phyloP scores from a whole-genome alignment of 2,329 filamentous ascomycete genomes.

The Mycosphaerelloides madeirae region DNA sequence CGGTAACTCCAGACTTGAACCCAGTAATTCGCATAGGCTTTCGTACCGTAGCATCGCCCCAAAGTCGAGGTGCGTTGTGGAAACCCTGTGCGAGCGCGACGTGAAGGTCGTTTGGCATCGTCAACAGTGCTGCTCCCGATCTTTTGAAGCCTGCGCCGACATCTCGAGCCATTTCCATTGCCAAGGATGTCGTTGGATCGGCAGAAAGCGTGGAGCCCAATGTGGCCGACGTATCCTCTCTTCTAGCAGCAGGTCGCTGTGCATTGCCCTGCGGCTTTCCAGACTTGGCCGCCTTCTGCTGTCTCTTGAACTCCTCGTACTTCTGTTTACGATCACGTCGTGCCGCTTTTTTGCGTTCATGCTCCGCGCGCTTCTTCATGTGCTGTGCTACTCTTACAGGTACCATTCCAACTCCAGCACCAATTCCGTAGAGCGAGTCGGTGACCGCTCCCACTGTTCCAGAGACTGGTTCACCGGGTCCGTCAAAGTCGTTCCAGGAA shows the following conservation, averaged over 20 bases:
- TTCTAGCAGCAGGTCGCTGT: conserved; percentile 15
- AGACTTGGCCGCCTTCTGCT: not conserved
- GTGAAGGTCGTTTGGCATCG: conserved; percentile 79
- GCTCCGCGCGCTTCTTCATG: conserved; percentile 51
- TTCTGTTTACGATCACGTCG: conserved; percentile 25
- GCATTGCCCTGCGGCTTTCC: not conserved
- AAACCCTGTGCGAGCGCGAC: conserved; percentile 79
- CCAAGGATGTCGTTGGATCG: conserved; percentile 25
- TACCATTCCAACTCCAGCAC: conserved; percentile 60
- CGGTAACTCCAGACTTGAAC: conserved; percentile 66
- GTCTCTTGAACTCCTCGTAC: conserved; percentile 4
- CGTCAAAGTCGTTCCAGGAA: conserved; percentile 74
- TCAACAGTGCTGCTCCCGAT: conserved; percentile 71
- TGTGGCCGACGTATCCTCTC: conserved; percentile 24
- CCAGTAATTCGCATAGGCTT: conserved; percentile 73
- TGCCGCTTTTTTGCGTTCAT: conserved; percentile 46
- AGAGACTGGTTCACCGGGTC: conserved; percentile 67
- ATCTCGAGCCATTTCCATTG: conserved; percentile 48
- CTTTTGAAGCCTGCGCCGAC: conserved; percentile 64
- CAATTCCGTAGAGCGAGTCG: conserved; percentile 54
- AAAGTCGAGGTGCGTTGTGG: conserved; percentile 77
- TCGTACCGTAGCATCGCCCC: conserved; percentile 75
- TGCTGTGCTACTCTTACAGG: conserved; percentile 59
- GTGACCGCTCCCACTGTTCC: conserved; percentile 59
- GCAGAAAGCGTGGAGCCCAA: conserved; percentile 25